These are phyloP conservation scores for Phytophthora foliorum DNA, from an alignment of 352 stramenopile genomes.

Conservation along the genomic window DNA sequence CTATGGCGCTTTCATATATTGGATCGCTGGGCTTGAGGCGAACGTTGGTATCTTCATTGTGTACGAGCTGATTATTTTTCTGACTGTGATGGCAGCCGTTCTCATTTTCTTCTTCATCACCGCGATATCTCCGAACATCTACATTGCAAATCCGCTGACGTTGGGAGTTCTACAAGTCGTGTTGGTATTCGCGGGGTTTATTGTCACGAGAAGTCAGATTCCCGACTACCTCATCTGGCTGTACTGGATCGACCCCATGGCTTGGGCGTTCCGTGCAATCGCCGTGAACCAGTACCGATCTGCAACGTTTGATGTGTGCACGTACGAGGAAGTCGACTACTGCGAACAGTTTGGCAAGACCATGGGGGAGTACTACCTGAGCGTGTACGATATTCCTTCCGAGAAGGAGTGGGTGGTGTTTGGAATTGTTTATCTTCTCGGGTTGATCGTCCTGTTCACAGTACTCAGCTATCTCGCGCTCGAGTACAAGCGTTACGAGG, in stretches of 20 bases:
- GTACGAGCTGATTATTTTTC: slow-evolving; percentile 64
- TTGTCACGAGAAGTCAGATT: slow-evolving; percentile 40
- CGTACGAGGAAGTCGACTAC: slow-evolving; percentile 38
- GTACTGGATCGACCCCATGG: slow-evolving; percentile 65
- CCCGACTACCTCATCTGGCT: slow-evolving; percentile 58
- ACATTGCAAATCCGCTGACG: slow-evolving; percentile 21
- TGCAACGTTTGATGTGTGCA: slow-evolving; percentile 36
- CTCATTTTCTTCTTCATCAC: slow-evolving; percentile 34
- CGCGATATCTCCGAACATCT: slow-evolving; percentile 19
- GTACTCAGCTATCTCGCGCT: slow-evolving; percentile 35
- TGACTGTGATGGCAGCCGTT: slow-evolving; percentile 35
- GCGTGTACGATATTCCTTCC: slow-evolving; percentile 47
- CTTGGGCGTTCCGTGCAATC: slow-evolving; percentile 51
- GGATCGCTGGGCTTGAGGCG: slow-evolving; percentile 39
- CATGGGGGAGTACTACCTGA: slow-evolving; percentile 49
- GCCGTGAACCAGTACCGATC: slow-evolving; percentile 52
- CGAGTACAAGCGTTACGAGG: slow-evolving; percentile 36
- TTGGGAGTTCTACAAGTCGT: slow-evolving; percentile 41
- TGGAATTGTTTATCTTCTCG: slow-evolving; percentile 45
- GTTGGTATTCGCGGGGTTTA: slow-evolving; percentile 49
- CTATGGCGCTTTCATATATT: slow-evolving; percentile 65
- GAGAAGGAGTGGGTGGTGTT: slow-evolving; percentile 48
- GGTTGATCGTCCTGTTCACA: slow-evolving; percentile 41
- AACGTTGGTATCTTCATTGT: slow-evolving; percentile 54
- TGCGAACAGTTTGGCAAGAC: slow-evolving; percentile 38